Percentiles rank a stretch among this genome's conserved stretches.
Conservation (phyloP, 139 green algal species). For the Coccomyxa sp. region DNA sequence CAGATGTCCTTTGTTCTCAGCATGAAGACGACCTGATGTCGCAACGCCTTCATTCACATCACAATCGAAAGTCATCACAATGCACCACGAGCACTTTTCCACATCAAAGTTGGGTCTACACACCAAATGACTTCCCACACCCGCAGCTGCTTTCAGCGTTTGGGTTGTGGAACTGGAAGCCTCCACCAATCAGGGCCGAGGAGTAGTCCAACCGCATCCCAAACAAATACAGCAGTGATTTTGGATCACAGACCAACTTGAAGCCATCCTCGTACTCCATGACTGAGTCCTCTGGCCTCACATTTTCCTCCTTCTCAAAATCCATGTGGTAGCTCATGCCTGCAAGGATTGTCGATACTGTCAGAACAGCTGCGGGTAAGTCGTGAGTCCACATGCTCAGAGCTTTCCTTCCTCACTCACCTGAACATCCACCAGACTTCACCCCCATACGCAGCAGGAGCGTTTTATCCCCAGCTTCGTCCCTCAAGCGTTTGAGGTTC, state of each 20-base stretch:
- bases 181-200: slow-evolving; percentile 72
- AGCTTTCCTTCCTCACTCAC: not conserved
- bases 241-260: slow-evolving; percentile 77
- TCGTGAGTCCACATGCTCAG: not conserved
- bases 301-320: slow-evolving; percentile 70
- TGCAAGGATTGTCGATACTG: not conserved
- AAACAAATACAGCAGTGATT: slow-evolving; percentile 91
- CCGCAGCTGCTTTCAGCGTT: slow-evolving; percentile 77
- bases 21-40: no score
- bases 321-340: slow-evolving; percentile 88
- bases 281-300: slow-evolving; percentile 50
- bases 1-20: no score
- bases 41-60: no score
- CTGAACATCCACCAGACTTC: slow-evolving; percentile 59
- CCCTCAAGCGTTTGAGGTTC: slow-evolving; percentile 72
- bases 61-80: no score
- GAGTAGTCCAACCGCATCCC: slow-evolving; percentile 86
- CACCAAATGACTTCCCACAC: slow-evolving; percentile 82
- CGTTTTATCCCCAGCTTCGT: slow-evolving; percentile 36
- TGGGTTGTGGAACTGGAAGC: slow-evolving; percentile 85
- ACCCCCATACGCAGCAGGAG: slow-evolving; percentile 73
- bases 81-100: no score
- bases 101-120: not conserved
- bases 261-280: slow-evolving; percentile 55
- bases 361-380: not conserved